Conservation (phyloP, 306 rosid genomes). For the Sophora flavescens region DNA sequence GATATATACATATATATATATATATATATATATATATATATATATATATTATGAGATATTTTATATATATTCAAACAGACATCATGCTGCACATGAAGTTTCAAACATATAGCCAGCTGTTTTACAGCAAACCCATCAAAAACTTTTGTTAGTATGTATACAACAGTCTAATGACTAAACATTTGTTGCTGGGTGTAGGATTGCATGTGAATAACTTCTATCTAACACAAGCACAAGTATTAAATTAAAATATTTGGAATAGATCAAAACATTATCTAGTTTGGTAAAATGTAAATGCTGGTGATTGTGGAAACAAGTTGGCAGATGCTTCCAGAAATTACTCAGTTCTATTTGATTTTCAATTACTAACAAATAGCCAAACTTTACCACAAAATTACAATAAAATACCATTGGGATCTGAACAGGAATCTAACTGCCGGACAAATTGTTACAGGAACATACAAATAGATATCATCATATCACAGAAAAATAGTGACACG, state of each 20-base stretch:
- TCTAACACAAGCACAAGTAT: conserved; percentile 5
- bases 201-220: background rate
- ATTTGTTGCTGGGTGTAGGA: background rate
- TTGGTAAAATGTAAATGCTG: background rate
- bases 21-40: too few relatives aligned
- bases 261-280: conserved; percentile 21
- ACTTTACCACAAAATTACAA: background rate
- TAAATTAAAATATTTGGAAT: background rate
- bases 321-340: background rate
- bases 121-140: background rate
- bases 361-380: background rate
- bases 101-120: background rate
- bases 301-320: conserved; percentile 1
- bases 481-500: background rate
- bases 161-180: background rate
- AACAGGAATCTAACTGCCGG: conserved; percentile 23
- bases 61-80: too few relatives aligned
- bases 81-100: background rate
- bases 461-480: conserved; percentile 22
- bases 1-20: too few relatives aligned
- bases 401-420: conserved; percentile 15
- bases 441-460: conserved; percentile 15
- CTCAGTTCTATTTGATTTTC: conserved; percentile 9
- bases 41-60: too few relatives aligned
- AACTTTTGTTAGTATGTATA: background rate